Percentiles rank a stretch among this genome's conserved stretches.
phyloP scores from a whole-genome alignment of 2,329 filamentous ascomycete species.

The Gnomoniopsis sp. region DNA sequence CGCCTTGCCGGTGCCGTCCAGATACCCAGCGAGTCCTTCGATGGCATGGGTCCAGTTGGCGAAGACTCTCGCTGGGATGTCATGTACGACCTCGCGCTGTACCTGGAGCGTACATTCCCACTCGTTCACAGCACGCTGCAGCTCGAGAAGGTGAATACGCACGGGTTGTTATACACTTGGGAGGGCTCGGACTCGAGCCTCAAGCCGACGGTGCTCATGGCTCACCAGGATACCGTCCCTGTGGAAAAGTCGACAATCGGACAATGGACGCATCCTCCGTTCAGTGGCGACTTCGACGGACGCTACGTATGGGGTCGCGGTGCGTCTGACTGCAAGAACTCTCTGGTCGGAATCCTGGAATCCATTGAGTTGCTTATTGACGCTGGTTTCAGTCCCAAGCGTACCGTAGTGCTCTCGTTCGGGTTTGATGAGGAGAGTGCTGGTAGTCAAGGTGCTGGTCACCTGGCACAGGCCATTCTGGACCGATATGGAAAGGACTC shows the following conservation, averaged over 20 bases:
- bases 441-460: conserved; percentile 45
- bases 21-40: conserved; percentile 53
- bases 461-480: conserved; percentile 43
- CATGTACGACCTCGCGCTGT: conserved; percentile 51
- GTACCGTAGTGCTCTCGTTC: conserved; percentile 57
- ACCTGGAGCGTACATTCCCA: conserved; percentile 50
- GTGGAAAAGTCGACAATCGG: conserved; percentile 45
- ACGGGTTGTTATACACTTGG: conserved; percentile 59
- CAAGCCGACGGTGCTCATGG: conserved; percentile 58
- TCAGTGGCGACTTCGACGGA: conserved; percentile 54
- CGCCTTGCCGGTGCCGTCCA: conserved; percentile 44
- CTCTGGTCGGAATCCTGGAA: conserved; percentile 54
- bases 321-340: conserved; percentile 58
- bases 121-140: conserved; percentile 43
- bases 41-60: conserved; percentile 51
- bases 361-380: conserved; percentile 53
- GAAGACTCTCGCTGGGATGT: conserved; percentile 57
- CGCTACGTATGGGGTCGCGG: conserved; percentile 61
- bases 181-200: conserved; percentile 45
- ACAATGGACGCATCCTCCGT: conserved; percentile 60
- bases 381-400: conserved; percentile 47
- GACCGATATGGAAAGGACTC: conserved; percentile 51
- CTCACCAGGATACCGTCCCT: conserved; percentile 64
- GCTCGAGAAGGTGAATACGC: conserved; percentile 55
- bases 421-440: conserved; percentile 63